Conservation (phyloP, 768 basidiomycete genomes). For the Neoboletus brunneissimus region DNA sequence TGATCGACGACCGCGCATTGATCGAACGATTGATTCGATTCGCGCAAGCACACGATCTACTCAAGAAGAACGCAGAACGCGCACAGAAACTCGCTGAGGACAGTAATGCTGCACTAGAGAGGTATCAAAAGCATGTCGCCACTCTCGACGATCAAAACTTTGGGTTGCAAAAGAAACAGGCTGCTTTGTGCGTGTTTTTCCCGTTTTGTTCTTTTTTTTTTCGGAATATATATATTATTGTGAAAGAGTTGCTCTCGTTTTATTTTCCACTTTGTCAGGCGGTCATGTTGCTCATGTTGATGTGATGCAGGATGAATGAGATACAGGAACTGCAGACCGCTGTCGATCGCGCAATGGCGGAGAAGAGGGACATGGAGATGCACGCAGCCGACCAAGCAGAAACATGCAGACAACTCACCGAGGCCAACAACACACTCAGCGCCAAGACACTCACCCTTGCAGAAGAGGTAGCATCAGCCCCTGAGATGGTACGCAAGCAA, state of each 20-base stretch:
- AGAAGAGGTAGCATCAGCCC: conserved; percentile 36
- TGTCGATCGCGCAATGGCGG: conserved; percentile 55
- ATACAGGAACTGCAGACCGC: conserved; percentile 55
- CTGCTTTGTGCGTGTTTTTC: conserved; percentile 50
- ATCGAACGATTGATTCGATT: conserved; percentile 83
- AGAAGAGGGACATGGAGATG: conserved; percentile 69
- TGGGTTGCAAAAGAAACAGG: conserved; percentile 47
- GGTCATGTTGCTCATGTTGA: background rate
- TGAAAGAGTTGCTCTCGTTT: background rate
- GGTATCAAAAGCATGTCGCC: conserved; percentile 86
- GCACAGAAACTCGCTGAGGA: conserved; percentile 90
- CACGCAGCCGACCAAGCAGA: conserved; percentile 72
- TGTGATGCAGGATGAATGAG: conserved; percentile 58
- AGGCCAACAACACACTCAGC: conserved; percentile 76
- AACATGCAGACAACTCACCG: conserved; percentile 66
- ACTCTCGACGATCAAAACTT: conserved; percentile 75
- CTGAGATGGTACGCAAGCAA: conserved; percentile 53
- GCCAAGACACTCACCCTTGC: conserved; percentile 58
- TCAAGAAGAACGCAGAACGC: conserved; percentile 90
- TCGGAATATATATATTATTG: background rate
- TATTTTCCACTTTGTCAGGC: background rate
- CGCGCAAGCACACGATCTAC: conserved; percentile 84
- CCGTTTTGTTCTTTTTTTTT: conserved; percentile 5
- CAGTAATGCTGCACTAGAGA: conserved; percentile 73
- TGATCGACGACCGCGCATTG: conserved; percentile 78